Evolutionary conservation across 2,329 filamentous ascomycete species (phyloP), one percentile per base, ranked within the genome.

Genomic region (Blumeria hordei): DNA sequence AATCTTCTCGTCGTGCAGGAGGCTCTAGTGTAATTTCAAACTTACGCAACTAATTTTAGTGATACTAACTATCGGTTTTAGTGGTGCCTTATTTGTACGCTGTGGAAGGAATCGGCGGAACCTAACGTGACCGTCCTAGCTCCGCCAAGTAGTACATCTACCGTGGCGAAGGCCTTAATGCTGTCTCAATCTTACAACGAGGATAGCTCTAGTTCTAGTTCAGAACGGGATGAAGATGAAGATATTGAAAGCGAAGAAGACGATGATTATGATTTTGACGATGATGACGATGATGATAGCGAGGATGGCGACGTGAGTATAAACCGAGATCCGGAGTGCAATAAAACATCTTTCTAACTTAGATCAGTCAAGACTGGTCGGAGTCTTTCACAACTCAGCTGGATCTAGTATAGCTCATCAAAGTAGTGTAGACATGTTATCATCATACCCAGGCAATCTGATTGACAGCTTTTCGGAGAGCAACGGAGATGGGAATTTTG

Each of bases 1-100:
- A 74, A 58, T 59, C 60, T 6, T 37, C 55, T 49, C 55, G 61
- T 71, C 75, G 64, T 67, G 65, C 61, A 28, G 43, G 67, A 72
- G 56, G 61, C 60, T 43, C 70, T 69, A 28, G 69, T 57, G 71
- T 65, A 57, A 54, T 55, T 55, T 49, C 21, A 14, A 14, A 6
- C 12, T 53, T 16, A 51, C 39, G 1, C 6, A 9, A 7, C 2
- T 34, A 16, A 35, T 21, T 51, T 41, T 11, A 34, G 4, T 28
- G 41, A 21, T 55, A 35, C 54, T 55, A 45, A 59, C 21, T 28
- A 28, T 43, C 49, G 4, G 32, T 11, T 34, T 32, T 58, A 73
- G 71, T 68, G 67, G 59, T 74, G 72, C 60, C 59, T 65, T n/a
- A 56, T 57, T 1, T 65, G 64, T 47, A 58, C 64, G 3, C 35